These are phyloP conservation scores for Dioscorea dumetorum DNA, from an alignment of 106 monocot species.

Conservation along the genomic window DNA sequence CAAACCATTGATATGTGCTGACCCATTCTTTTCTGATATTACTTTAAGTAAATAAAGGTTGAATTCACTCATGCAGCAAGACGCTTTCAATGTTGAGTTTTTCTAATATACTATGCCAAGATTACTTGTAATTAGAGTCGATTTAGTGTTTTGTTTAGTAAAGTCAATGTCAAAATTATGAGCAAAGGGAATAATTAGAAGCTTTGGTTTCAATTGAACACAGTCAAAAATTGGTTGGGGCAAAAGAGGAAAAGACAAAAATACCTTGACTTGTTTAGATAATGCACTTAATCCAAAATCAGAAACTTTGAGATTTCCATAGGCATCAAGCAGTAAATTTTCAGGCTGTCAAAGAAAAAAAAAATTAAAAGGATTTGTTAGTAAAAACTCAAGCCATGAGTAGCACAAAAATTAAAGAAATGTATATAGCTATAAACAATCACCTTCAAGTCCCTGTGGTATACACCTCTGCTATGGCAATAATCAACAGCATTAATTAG, in stretches of 20 bases:
- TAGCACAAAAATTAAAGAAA: background rate
- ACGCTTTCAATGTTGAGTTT: too few species aligned
- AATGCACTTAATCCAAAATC: conserved; percentile 91
- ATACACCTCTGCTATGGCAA: conserved; percentile 57
- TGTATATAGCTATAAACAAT: background rate
- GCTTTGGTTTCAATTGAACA: too few species aligned
- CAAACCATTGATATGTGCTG: too few species aligned
- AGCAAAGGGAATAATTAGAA: too few species aligned
- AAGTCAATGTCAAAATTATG: too few species aligned
- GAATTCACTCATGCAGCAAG: too few species aligned
- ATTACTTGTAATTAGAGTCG: too few species aligned
- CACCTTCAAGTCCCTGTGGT: conserved; percentile 56
- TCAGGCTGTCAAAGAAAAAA: conserved; percentile 42
- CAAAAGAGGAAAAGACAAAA: background rate
- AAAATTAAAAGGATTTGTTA: background rate
- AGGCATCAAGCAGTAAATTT: conserved; percentile 73
- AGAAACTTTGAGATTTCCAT: conserved; percentile 74
- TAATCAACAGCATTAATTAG: conserved; percentile 57
- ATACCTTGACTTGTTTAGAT: conserved; percentile 80
- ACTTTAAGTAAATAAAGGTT: too few species aligned
- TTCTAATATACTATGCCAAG: too few species aligned
- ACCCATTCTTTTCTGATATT: too few species aligned
- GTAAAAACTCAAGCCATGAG: background rate
- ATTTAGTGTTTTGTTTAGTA: too few species aligned
- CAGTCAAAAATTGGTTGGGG: too few species aligned